These are phyloP conservation scores for Boletus insuetus DNA, from an alignment of 768 basidiomycete species.

Conservation along the genomic window DNA sequence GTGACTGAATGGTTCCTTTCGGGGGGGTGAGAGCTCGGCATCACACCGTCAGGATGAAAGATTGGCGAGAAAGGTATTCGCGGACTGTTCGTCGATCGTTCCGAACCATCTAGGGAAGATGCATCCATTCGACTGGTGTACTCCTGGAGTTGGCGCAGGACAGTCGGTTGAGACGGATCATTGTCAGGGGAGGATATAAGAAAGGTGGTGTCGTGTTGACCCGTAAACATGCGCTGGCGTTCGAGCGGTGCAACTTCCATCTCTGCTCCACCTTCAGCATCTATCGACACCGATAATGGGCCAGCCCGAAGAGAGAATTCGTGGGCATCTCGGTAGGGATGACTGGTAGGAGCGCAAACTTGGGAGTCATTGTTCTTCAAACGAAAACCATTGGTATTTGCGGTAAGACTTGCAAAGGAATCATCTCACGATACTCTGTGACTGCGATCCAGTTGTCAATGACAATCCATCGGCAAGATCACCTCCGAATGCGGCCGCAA, in stretches of 20 bases:
- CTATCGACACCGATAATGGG: not conserved
- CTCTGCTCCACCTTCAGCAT: not conserved
- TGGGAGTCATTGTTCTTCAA: constrained; percentile 11
- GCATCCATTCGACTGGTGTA: constrained; percentile 9
- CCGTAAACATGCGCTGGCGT: not conserved
- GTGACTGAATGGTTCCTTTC: not conserved
- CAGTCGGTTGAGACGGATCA: constrained; percentile 1
- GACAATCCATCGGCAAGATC: constrained; percentile 47
- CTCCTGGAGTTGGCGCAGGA: constrained; percentile 16
- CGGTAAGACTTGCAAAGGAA: constrained; percentile 7
- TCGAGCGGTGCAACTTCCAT: not conserved
- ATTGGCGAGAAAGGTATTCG: not conserved
- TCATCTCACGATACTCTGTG: constrained; percentile 30
- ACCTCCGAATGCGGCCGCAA: constrained; percentile 46
- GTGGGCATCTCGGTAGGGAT: constrained; percentile 8
- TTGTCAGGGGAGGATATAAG: constrained; percentile 3
- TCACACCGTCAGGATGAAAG: not conserved
- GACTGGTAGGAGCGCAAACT: not conserved
- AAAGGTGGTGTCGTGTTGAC: constrained; percentile 11
- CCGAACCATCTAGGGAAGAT: not conserved
- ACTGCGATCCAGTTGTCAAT: constrained; percentile 35
- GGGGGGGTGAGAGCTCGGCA: not conserved
- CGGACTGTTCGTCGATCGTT: not conserved
- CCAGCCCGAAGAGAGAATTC: constrained; percentile 24
- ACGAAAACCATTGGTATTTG: constrained; percentile 16